Conservation (phyloP, 805 yeast genomes). For the Candida hispaniensis region DNA sequence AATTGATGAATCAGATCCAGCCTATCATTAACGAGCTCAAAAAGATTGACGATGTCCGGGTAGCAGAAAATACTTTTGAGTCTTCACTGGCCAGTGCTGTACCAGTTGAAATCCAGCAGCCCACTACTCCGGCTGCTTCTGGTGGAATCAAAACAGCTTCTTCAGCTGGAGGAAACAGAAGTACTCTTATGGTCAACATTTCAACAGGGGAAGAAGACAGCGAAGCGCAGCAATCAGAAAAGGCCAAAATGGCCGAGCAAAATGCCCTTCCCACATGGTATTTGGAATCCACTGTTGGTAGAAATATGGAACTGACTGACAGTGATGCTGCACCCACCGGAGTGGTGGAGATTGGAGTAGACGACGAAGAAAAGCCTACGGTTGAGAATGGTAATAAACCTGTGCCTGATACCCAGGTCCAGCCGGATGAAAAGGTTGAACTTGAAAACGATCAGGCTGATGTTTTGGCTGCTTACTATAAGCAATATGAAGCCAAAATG, state of each 20-base stretch:
- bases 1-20: slow-evolving; percentile 78
- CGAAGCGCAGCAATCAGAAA: slow-evolving; percentile 55
- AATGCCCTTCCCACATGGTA: slow-evolving; percentile 98
- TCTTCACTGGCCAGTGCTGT: slow-evolving; percentile 68
- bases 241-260: slow-evolving; percentile 65
- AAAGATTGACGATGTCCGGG: slow-evolving; percentile 65
- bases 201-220: slow-evolving; percentile 70
- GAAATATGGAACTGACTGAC: slow-evolving; percentile 37
- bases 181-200: slow-evolving; percentile 75
- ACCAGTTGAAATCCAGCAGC: slow-evolving; percentile 47
- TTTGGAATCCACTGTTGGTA: slow-evolving; percentile 70
- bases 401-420: slow-evolving; percentile 21
- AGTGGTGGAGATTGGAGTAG: slow-evolving; percentile 9
- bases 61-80: slow-evolving; percentile 87
- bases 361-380: slow-evolving; percentile 34
- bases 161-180: slow-evolving; percentile 16
- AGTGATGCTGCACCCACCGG: slow-evolving; percentile 12
- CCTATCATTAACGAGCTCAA: slow-evolving; percentile 77
- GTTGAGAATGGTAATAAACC: slow-evolving; percentile 30
- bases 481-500: slow-evolving; percentile 60
- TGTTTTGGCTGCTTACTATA: slow-evolving; percentile 64
- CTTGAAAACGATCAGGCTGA: slow-evolving; percentile 37
- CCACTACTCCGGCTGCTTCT: slow-evolving; percentile 17
- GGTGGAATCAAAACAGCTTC: slow-evolving; percentile 17
- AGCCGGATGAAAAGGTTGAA: slow-evolving; percentile 19